phyloP scores from a whole-genome alignment of 495 filamentous ascomycete genomes.

The Lepraria neglecta region DNA sequence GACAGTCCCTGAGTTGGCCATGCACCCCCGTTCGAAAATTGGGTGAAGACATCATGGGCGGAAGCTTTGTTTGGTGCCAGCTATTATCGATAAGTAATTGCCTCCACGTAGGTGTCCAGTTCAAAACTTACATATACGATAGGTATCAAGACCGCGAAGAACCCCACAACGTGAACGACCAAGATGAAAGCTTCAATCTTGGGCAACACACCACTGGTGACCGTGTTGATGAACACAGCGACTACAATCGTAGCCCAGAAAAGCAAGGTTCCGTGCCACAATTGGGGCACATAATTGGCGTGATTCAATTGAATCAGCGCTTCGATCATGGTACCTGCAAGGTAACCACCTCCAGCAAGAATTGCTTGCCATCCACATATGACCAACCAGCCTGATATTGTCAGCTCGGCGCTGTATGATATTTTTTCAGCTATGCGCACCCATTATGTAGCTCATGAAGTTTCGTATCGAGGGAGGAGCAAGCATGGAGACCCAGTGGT shows the following conservation, averaged over 20 bases:
- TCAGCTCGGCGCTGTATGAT: conserved; percentile 6
- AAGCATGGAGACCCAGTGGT: conserved; percentile 50
- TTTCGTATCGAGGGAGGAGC: conserved; percentile 36
- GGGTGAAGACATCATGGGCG: conserved; percentile 40
- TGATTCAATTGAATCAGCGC: conserved; percentile 37
- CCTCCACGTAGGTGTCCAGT: no score
- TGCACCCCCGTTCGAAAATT: conserved; percentile 42
- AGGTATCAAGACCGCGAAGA: conserved; percentile 48
- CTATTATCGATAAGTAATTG: conserved; percentile 4
- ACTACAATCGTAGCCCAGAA: conserved; percentile 39
- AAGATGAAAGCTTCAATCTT: conserved; percentile 43
- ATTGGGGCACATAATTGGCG: conserved; percentile 33
- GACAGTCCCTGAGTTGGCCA: conserved; percentile 42
- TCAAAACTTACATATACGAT: conserved; percentile 41
- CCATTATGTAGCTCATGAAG: conserved; percentile 45
- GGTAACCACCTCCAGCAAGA: conserved; percentile 38
- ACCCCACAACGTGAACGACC: conserved; percentile 45
- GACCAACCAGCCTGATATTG: conserved; percentile 39
- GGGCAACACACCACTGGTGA: conserved; percentile 39
- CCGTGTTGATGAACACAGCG: conserved; percentile 39
- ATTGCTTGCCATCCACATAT: conserved; percentile 43
- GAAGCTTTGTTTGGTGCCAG: conserved; percentile 29
- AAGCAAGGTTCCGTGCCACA: conserved; percentile 41
- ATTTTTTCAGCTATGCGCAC: conserved; percentile 23
- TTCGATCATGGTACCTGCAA: conserved; percentile 40